These are phyloP conservation scores for Chlorella vulgaris DNA, from an alignment of 139 green algal species.

Conservation along the genomic window DNA sequence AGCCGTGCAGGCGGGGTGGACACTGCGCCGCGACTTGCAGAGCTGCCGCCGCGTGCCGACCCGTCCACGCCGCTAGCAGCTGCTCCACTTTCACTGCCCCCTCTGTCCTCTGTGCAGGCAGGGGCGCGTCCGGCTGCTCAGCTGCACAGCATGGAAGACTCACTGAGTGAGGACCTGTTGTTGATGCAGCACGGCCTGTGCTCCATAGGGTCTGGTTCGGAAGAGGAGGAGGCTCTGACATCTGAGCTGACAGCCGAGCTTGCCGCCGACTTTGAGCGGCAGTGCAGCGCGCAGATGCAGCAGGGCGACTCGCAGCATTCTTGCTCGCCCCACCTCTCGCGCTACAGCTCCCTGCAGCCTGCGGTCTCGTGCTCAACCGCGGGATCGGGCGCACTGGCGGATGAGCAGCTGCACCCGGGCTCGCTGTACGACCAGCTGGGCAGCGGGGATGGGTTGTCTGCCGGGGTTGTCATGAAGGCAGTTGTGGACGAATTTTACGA, in stretches of 20 bases:
- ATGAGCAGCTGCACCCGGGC: background rate
- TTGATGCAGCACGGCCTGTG: background rate
- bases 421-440: background rate
- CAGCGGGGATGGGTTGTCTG: no score
- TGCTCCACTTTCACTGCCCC: no score
- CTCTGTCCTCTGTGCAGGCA: no score
- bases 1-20: no score
- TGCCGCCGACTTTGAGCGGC: background rate
- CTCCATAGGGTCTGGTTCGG: background rate
- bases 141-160: no score
- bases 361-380: no score
- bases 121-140: no score
- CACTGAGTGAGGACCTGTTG: background rate
- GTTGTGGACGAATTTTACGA: background rate
- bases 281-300: background rate
- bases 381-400: background rate
- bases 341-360: no score
- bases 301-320: background rate
- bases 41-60: no score
- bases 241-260: conserved; percentile 14
- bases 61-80: no score
- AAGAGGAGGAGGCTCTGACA: conserved; percentile 15
- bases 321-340: no score
- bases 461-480: background rate
- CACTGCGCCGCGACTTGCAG: no score